Evolutionary conservation across 495 filamentous ascomycete genomes (phyloP).

Genomic region (Clavariopsis aquatica): DNA sequence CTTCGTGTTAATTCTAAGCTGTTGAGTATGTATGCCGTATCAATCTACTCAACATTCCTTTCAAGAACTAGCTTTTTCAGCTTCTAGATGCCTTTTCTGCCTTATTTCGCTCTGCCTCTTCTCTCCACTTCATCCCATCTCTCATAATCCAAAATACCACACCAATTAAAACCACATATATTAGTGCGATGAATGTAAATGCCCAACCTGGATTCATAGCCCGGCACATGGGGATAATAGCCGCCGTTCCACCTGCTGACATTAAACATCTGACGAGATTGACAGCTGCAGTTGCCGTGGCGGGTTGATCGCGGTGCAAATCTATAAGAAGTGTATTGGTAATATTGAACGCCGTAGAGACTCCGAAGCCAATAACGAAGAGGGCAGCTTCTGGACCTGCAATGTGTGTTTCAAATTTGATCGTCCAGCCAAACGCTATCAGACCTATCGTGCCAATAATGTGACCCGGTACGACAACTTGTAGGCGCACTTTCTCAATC

Average conservation of each 20-base stretch:
- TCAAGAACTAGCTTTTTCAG: background rate
- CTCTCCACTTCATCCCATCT: constrained; percentile 23
- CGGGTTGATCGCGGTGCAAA: constrained; percentile 41
- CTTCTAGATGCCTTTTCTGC: background rate
- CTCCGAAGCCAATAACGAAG: constrained; percentile 39
- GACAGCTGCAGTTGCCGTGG: constrained; percentile 43
- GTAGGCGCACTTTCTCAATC: constrained; percentile 38
- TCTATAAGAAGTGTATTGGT: constrained; percentile 45
- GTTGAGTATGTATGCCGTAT: background rate
- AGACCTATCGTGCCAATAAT: constrained; percentile 28
- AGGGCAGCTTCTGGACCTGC: constrained; percentile 38
- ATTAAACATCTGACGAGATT: constrained; percentile 45
- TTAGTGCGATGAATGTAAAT: constrained; percentile 40
- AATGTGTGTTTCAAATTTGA: constrained; percentile 34
- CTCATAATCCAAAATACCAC: constrained; percentile 37
- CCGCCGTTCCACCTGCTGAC: constrained; percentile 41
- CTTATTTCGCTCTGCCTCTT: constrained; percentile 9
- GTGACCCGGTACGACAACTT: constrained; percentile 36
- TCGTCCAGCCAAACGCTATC: constrained; percentile 40
- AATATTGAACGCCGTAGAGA: constrained; percentile 34
- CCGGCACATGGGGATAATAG: constrained; percentile 42
- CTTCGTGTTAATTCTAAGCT: background rate
- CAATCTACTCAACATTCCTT: background rate
- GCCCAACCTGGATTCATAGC: constrained; percentile 44
- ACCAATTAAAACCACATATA: constrained; percentile 29